phyloP scores from a whole-genome alignment of 805 yeast species.

The Ogataea thermomethanolica region DNA sequence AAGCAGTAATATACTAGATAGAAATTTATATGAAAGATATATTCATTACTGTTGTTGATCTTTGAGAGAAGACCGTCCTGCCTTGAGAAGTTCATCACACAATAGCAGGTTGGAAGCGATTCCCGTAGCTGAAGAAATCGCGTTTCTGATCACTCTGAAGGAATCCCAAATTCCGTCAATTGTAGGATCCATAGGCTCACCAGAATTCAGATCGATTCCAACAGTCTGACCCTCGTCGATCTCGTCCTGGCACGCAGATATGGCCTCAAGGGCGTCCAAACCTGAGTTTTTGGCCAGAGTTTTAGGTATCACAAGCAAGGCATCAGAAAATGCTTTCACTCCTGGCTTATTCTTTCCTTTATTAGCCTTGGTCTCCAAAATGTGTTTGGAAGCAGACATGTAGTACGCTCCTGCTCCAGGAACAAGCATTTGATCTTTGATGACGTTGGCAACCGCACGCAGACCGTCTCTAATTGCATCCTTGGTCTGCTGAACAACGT shows the following conservation, averaged over 20 bases:
- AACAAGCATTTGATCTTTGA: conserved; percentile 78
- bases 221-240: conserved; percentile 75
- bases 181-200: conserved; percentile 94
- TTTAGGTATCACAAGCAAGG: conserved; percentile 87
- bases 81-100: conserved; percentile 95
- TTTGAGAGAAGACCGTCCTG: conserved; percentile 90
- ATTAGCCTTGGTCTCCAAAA: conserved; percentile 52
- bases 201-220: conserved; percentile 86
- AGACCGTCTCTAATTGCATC: conserved; percentile 98
- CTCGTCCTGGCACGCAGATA: conserved; percentile 87
- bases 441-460: conserved; percentile 88
- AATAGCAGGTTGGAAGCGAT: conserved; percentile 87
- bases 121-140: conserved; percentile 87
- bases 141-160: conserved; percentile 89
- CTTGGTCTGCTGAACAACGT: conserved; percentile 85
- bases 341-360: conserved; percentile 91
- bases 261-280: conserved; percentile 84
- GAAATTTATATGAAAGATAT: neutral
- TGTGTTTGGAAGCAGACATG: conserved; percentile 72
- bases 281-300: conserved; percentile 92
- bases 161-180: conserved; percentile 97
- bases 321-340: conserved; percentile 89
- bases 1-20: neutral
- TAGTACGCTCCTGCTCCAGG: conserved; percentile 99
- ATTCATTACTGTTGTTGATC: conserved; percentile 26